Percentiles rank a stretch among this genome's conserved stretches.
phyloP scores from a whole-genome alignment of 306 rosid species.

The Ammopiptanthus mongolicus region DNA sequence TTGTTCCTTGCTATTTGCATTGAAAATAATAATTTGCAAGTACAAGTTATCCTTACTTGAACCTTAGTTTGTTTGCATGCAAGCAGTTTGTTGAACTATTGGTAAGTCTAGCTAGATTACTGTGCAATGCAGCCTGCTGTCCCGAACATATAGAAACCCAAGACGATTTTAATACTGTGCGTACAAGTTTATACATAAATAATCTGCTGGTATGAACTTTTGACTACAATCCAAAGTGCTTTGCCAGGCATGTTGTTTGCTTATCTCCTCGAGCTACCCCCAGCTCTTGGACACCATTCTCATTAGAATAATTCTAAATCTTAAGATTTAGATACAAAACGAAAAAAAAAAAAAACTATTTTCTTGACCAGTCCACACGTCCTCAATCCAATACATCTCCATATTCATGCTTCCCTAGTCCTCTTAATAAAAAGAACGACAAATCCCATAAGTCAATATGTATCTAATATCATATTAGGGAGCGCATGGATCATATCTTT shows the following conservation, averaged over 20 bases:
- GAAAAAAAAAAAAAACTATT: neutral
- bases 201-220: neutral
- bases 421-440: neutral
- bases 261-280: slow-evolving; percentile 64
- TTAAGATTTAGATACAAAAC: too few species aligned
- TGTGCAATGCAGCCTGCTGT: neutral
- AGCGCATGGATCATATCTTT: slow-evolving; percentile 34
- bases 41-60: neutral
- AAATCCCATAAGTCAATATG: slow-evolving; percentile 24
- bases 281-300: neutral
- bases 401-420: slow-evolving; percentile 6
- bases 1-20: neutral
- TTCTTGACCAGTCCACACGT: slow-evolving; percentile 35
- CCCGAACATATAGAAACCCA: neutral
- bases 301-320: neutral
- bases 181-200: neutral
- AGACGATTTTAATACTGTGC: neutral
- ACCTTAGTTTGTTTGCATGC: neutral
- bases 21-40: neutral
- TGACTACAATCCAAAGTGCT: slow-evolving; percentile 18
- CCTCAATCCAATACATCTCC: neutral
- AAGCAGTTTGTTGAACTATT: neutral
- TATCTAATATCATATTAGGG: slow-evolving; percentile 14
- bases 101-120: neutral
- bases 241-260: slow-evolving; percentile 33